Evolutionary conservation across 306 rosid species (phyloP), one percentile per base, ranked within the genome.

Genomic region (Begonia masoniana): DNA sequence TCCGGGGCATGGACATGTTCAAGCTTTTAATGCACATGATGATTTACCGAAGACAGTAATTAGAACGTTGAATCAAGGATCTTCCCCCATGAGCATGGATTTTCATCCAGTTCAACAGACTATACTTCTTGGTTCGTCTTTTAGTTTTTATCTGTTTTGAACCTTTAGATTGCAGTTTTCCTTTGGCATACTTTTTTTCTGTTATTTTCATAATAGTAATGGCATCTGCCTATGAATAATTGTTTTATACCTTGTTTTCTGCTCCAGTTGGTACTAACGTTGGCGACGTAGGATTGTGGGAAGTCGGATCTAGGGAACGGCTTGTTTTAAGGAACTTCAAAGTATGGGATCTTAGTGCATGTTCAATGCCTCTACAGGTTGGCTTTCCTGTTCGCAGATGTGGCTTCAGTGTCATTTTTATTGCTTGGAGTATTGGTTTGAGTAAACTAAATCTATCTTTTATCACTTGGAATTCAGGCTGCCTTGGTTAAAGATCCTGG

Each of bases 61-160:
- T 47, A 78, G 86, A 51, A 83, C 78, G 56, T 75, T 91, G 62
- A 83, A 83, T 58, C 99, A 86, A 78, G 99, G 99, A 56, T 91
- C 99, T 54, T 70, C 88, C 56, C 99, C 99, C 36, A 83, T 83
- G 99, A 91, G 96, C 94, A 83, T 91, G 99, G 99, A 91, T 69
- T 91, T 91, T 52, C 99, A 91, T 81, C 99, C 99, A 48, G 61
- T 62, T 58, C 94, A 91, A 68, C 99, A 81, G 68, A 75, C 96
- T 43, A 60, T 91, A 52, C 99, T 91, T 71, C 96, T 91, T 69
- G 99, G 99, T 91, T 76, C 60, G 15, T 43, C 47, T 50, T 48
- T 35, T 43, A 16, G 26, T 51, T 52, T 31, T 31, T 21, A 21
- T 31, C 39, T 31, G 39, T 3, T 31, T 31, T 46, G 42, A 49